These are phyloP conservation scores for Elsinoe ampelina DNA, from an alignment of 2,329 filamentous ascomycete genomes.

Conservation along the genomic window DNA sequence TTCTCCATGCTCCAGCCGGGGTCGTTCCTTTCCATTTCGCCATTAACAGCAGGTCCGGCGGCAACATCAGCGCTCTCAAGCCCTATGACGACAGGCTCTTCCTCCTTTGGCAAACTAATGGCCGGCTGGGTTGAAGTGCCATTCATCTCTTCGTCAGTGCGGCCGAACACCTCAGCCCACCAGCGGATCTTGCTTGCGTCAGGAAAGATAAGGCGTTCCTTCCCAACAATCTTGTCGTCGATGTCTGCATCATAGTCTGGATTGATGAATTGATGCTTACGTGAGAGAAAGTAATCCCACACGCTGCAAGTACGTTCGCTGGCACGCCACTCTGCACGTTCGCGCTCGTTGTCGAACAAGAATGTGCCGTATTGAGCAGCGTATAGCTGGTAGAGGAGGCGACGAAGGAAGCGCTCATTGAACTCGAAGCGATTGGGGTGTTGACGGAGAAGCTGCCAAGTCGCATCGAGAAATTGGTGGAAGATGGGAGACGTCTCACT, in stretches of 20 bases:
- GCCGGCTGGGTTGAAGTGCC: conserved; percentile 23
- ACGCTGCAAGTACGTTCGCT: conserved; percentile 53
- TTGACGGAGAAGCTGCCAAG: conserved; percentile 81
- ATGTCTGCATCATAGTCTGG: conserved; percentile 63
- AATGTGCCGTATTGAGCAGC: conserved; percentile 97
- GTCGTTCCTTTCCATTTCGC: conserved; percentile 8
- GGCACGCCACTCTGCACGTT: conserved; percentile 34
- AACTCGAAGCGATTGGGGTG: conserved; percentile 87
- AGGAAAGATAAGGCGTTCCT: conserved; percentile 78
- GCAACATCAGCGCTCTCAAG: conserved; percentile 16
- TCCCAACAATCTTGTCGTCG: conserved; percentile 69
- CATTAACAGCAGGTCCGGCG: conserved; percentile 14
- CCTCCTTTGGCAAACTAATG: conserved; percentile 16
- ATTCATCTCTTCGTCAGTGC: conserved; percentile 91
- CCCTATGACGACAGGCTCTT: conserved; percentile 16
- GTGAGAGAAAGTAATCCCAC: conserved; percentile 89
- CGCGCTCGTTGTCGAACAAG: conserved; percentile 87
- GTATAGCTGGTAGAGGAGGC: conserved; percentile 86
- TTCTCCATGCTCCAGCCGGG: conserved; percentile 13
- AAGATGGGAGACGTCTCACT: conserved; percentile 94
- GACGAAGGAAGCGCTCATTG: conserved; percentile 83
- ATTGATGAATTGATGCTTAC: conserved; percentile 74
- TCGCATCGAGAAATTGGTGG: conserved; percentile 92
- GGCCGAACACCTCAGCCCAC: conserved; percentile 85
- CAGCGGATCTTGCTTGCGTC: conserved; percentile 66